Base-by-base conservation (phyloP, 768 basidiomycete genomes). In the Fomitopsis pulvina region DNA sequence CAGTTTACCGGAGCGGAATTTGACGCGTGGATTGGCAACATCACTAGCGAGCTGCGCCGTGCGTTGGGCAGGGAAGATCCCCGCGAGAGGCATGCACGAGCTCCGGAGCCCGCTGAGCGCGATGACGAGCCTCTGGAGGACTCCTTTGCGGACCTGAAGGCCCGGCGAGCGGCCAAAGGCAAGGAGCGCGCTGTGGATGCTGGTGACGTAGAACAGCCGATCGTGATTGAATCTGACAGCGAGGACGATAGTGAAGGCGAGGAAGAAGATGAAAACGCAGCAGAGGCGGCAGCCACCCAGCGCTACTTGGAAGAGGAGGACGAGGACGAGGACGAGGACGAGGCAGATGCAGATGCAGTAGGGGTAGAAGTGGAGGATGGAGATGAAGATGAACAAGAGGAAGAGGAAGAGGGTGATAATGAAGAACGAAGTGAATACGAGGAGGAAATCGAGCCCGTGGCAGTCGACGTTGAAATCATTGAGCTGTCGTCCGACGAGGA, bases 1-100 rank as follows among this genome's bases (percentile, higher is more conserved):
- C 82, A 81, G 62, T 84, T 87, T 62, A 73, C 81, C 1, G 74
- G 80, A 60, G 67, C 71, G 1, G 78, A 86, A 54, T 87, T 86
- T 57, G 83, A 87, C 71, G 69, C 73, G 60, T 87, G 80, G 80
- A 81, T 87, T 57, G 75, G 71, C 56, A 80, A 73, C 58, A 75
- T 87, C 39, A 85, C 80, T 0, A 63, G 71, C 52, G 69, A 77
- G 45, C 66, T 87, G 25, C 74, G 74, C 50, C 71, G 66, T 43
- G 85, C 84, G 21, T 69, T 87, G 8, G 78, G 79, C 0, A 73
- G 76, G 41, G 76, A 69, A 21, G 58, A 52, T 1, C 46, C 46
- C 11, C 57, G 54, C 14, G 60, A 57, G 20, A 45, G 54, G 12
- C 18, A 24, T n/a, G 50, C 38, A 30, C 32, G 26, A 22, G 24